Conservation (phyloP, 1,139 yeast genomes). For the Pneumocystis oryctolagi region DNA sequence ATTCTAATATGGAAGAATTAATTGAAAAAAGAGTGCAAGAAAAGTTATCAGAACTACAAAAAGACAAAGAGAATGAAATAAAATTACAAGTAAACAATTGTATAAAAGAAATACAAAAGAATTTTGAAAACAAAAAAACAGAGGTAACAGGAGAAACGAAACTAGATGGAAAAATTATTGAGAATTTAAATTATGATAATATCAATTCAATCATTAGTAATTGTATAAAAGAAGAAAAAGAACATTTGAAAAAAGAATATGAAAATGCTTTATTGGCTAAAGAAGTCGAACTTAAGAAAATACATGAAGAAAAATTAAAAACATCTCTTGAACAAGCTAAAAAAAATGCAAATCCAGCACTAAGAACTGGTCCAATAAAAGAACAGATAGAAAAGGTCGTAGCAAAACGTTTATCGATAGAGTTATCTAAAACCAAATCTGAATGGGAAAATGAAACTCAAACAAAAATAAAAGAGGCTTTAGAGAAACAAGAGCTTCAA, state of each 20-base stretch:
- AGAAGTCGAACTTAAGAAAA: slow-evolving; percentile 12
- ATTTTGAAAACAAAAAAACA: slow-evolving; percentile 15
- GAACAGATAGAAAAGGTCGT: neutral
- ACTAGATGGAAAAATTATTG: slow-evolving; percentile 17
- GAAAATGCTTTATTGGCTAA: slow-evolving; percentile 5
- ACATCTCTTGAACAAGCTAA: neutral
- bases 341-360: neutral
- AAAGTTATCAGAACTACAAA: slow-evolving; percentile 3
- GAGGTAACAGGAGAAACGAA: slow-evolving; percentile 3
- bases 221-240: slow-evolving; percentile 15
- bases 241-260: slow-evolving; percentile 13
- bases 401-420: neutral
- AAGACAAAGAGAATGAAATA: slow-evolving; percentile 8
- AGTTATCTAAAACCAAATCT: neutral
- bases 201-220: slow-evolving; percentile 10
- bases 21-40: slow-evolving; percentile 1
- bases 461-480: slow-evolving; percentile 15
- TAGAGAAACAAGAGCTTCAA: slow-evolving; percentile 20
- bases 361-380: neutral
- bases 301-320: neutral
- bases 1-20: neutral
- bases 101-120: slow-evolving; percentile 21
- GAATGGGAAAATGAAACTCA: neutral
- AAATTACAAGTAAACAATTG: slow-evolving; percentile 17
- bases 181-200: slow-evolving; percentile 16